phyloP scores from a whole-genome alignment of 805 yeast species.

The Maudiozyma pseudohumilis region DNA sequence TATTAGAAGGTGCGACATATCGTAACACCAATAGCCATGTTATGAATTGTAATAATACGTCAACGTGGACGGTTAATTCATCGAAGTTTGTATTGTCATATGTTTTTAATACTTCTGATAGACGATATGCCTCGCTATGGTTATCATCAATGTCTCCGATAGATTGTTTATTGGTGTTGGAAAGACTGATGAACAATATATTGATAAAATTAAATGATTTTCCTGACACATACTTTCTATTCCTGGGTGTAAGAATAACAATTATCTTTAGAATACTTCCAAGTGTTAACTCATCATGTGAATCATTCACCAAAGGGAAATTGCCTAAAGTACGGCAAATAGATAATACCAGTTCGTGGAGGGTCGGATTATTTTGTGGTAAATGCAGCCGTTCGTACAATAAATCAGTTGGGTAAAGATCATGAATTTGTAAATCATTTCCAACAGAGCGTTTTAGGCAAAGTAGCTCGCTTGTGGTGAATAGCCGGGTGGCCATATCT shows the following conservation, averaged over 20 bases:
- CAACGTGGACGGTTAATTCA: constrained; percentile 31
- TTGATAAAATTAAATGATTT: constrained; percentile 33
- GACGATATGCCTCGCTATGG: constrained; percentile 4
- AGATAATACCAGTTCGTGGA: constrained; percentile 31
- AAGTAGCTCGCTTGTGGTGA: constrained; percentile 18
- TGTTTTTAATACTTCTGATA: constrained; percentile 24
- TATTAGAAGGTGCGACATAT: constrained; percentile 30
- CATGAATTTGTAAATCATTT: constrained; percentile 16
- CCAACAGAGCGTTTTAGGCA: constrained; percentile 16
- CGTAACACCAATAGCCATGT: constrained; percentile 40
- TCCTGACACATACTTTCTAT: constrained; percentile 27
- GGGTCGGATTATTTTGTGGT: constrained; percentile 26
- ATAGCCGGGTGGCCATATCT: constrained; percentile 11
- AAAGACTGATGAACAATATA: constrained; percentile 41
- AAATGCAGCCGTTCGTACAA: constrained; percentile 30
- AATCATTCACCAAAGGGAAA: constrained; percentile 40
- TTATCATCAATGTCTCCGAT: background rate
- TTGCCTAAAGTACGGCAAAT: constrained; percentile 36
- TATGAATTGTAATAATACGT: constrained; percentile 35
- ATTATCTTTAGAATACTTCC: constrained; percentile 37
- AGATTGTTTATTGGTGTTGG: constrained; percentile 20
- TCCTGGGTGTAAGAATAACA: constrained; percentile 37
- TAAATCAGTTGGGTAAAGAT: constrained; percentile 20
- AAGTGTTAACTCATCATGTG: constrained; percentile 27
- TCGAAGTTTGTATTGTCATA: constrained; percentile 38